These are phyloP conservation scores for Penicillium dipodomyicola DNA, from an alignment of 495 filamentous ascomycete genomes.

Conservation along the genomic window DNA sequence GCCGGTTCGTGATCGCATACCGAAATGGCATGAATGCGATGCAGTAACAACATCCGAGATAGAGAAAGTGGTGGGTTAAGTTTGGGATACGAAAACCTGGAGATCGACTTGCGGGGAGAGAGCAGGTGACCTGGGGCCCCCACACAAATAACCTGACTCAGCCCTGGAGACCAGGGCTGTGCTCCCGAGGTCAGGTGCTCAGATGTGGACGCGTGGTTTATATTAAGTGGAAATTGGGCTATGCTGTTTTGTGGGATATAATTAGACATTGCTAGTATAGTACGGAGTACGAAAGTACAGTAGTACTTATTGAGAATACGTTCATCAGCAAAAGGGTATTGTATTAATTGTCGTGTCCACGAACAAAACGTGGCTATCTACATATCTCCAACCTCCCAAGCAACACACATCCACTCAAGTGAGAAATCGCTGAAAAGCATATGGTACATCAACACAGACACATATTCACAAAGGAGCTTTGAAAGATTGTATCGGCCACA, in stretches of 20 bases:
- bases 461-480: slow-evolving; percentile 15
- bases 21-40: slow-evolving; percentile 32
- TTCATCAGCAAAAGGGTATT: slow-evolving; percentile 13
- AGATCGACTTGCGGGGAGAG: slow-evolving; percentile 28
- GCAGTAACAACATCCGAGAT: slow-evolving; percentile 31
- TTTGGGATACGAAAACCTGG: slow-evolving; percentile 23
- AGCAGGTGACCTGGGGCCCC: slow-evolving; percentile 30
- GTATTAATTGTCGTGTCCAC: slow-evolving; percentile 25
- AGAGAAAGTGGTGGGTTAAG: slow-evolving; percentile 4
- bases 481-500: neutral
- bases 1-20: slow-evolving; percentile 48
- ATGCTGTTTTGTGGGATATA: neutral
- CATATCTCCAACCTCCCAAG: slow-evolving; percentile 21
- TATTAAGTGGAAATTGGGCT: neutral
- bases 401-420: slow-evolving; percentile 15
- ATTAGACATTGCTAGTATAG: too few relatives aligned
- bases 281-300: too few relatives aligned
- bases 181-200: too few relatives aligned
- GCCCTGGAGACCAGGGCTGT: neutral
- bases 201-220: neutral
- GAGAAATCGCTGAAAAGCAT: slow-evolving; percentile 17
- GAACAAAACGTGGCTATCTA: slow-evolving; percentile 35
- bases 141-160: slow-evolving; percentile 10
- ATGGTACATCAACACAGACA: slow-evolving; percentile 24
- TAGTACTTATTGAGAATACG: too few relatives aligned